Conservation (phyloP, 805 yeast species). For the Vanderwaltozyma yarrowii region DNA sequence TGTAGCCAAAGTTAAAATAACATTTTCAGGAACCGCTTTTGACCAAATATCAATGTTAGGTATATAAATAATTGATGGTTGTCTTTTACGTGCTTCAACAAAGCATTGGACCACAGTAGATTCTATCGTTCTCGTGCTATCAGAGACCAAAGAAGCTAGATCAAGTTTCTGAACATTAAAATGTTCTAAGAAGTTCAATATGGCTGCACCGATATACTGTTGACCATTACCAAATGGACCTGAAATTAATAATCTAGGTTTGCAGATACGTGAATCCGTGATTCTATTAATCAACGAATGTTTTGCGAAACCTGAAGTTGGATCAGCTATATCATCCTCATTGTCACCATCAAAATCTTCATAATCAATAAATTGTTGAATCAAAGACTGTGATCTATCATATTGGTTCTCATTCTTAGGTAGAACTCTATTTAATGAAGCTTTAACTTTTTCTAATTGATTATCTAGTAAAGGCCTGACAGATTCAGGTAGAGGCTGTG, state of each 20-base stretch:
- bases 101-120: conserved; percentile 74
- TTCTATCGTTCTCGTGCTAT: conserved; percentile 73
- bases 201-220: conserved; percentile 71
- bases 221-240: conserved; percentile 83
- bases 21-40: conserved; percentile 54
- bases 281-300: conserved; percentile 48
- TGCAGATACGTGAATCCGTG: conserved; percentile 55
- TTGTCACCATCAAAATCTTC: conserved; percentile 22
- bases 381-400: conserved; percentile 19
- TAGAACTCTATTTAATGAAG: conserved; percentile 43
- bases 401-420: conserved; percentile 36
- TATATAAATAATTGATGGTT: conserved; percentile 75
- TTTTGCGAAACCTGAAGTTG: conserved; percentile 55
- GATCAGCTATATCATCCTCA: conserved; percentile 11
- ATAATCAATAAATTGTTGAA: conserved; percentile 27
- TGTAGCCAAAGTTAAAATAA: conserved; percentile 61
- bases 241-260: conserved; percentile 68
- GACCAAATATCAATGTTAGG: conserved; percentile 79
- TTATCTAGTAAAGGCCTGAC: conserved; percentile 52
- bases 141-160: conserved; percentile 64
- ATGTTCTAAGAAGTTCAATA: conserved; percentile 76
- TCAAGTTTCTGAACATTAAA: conserved; percentile 83
- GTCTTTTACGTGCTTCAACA: conserved; percentile 79
- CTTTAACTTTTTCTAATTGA: conserved; percentile 38
- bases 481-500: conserved; percentile 71